Evolutionary conservation across 495 filamentous ascomycete genomes (phyloP).

Genomic region (Aspergillus affinis): DNA sequence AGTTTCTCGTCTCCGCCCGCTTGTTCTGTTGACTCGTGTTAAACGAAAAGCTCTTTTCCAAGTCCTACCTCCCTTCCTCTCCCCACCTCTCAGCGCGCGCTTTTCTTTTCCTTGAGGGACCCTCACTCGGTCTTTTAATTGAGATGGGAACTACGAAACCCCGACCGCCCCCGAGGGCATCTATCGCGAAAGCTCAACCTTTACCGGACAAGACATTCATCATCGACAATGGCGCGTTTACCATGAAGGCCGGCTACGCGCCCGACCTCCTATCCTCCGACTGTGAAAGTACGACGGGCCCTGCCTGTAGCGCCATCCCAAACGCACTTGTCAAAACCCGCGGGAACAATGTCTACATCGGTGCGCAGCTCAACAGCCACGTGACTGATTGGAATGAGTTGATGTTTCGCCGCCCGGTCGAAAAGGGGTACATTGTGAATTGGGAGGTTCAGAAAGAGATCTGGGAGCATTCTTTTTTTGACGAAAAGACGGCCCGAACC

Average conservation of each 20-base stretch:
- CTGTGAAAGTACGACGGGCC: slow-evolving; percentile 41
- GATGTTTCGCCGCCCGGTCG: slow-evolving; percentile 82
- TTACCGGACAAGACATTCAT: slow-evolving; percentile 72
- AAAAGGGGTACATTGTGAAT: slow-evolving; percentile 93
- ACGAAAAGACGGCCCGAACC: slow-evolving; percentile 59
- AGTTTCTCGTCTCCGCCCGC: no score
- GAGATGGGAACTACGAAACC: slow-evolving; percentile 41
- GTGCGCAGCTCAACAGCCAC: slow-evolving; percentile 67
- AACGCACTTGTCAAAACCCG: slow-evolving; percentile 87
- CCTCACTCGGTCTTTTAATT: background rate
- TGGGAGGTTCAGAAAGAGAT: slow-evolving; percentile 97
- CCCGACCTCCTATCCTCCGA: slow-evolving; percentile 34
- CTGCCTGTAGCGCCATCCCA: slow-evolving; percentile 66
- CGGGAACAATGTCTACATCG: slow-evolving; percentile 74
- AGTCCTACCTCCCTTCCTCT: no score
- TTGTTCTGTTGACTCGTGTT: no score
- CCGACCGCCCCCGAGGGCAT: slow-evolving; percentile 34
- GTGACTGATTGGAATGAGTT: slow-evolving; percentile 90
- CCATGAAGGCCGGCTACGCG: slow-evolving; percentile 89
- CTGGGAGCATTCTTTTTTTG: slow-evolving; percentile 89
- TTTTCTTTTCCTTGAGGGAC: slow-evolving; percentile 13
- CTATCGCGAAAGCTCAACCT: slow-evolving; percentile 27
- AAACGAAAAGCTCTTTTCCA: no score
- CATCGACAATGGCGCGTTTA: slow-evolving; percentile 91
- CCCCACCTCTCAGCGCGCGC: slow-evolving; percentile 10